A percentile compares a stretch with the other conserved stretches of the same genome.
These are phyloP conservation scores for Niebla homalea DNA, from an alignment of 495 filamentous ascomycete species.

Conservation along the genomic window DNA sequence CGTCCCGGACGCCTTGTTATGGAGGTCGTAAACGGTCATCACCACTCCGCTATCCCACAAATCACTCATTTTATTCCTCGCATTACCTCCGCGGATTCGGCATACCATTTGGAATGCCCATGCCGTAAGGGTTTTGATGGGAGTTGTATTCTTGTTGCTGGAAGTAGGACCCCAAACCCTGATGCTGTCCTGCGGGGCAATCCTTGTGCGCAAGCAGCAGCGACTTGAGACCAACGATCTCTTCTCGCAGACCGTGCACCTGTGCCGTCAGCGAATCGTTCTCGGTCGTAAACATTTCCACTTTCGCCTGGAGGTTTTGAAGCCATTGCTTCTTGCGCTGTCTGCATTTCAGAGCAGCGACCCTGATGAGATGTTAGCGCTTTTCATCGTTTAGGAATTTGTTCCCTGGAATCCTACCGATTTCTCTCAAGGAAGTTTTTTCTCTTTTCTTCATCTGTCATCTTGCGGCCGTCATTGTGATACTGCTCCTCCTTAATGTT, in stretches of 20 bases:
- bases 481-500: slow-evolving; percentile 37
- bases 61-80: slow-evolving; percentile 13
- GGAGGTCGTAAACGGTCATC: background rate
- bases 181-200: slow-evolving; percentile 80
- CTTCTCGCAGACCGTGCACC: slow-evolving; percentile 74
- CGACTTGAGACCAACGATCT: slow-evolving; percentile 91
- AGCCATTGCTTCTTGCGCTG: slow-evolving; percentile 99
- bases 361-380: slow-evolving; percentile 37
- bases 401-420: slow-evolving; percentile 40
- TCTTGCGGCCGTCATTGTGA: slow-evolving; percentile 51
- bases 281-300: slow-evolving; percentile 79
- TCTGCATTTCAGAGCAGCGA: slow-evolving; percentile 91
- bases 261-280: slow-evolving; percentile 79
- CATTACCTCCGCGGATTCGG: slow-evolving; percentile 41
- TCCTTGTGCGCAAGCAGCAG: slow-evolving; percentile 91
- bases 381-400: background rate
- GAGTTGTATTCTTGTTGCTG: slow-evolving; percentile 30
- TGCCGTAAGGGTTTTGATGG: slow-evolving; percentile 61
- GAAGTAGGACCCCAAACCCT: slow-evolving; percentile 47
- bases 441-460: slow-evolving; percentile 98
- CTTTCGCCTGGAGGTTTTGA: slow-evolving; percentile 85
- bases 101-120: slow-evolving; percentile 43
- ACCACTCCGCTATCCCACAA: background rate
- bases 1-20: too few relatives aligned
- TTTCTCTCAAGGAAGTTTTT: slow-evolving; percentile 97